These are phyloP conservation scores for Mucor indicus DNA, from an alignment of 371 early-diverging fungal genomes.

Conservation along the genomic window DNA sequence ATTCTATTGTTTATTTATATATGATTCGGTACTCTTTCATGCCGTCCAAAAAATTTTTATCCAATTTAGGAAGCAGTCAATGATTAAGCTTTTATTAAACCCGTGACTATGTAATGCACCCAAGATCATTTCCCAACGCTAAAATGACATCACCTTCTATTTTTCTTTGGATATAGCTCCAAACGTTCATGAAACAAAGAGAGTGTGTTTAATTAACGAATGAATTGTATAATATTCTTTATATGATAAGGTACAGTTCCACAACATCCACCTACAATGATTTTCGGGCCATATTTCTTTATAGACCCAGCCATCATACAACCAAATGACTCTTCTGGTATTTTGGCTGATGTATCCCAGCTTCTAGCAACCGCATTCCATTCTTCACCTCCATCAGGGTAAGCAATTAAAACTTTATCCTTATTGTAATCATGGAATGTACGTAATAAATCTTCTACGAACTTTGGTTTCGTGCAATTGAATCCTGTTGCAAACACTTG, in stretches of 20 bases:
- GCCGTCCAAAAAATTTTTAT: too few species aligned
- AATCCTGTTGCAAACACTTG: constrained; percentile 48
- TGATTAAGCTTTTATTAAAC: too few species aligned
- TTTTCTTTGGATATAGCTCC: too few species aligned
- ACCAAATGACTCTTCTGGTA: constrained; percentile 32
- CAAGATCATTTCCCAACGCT: too few species aligned
- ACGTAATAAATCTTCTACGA: constrained; percentile 18
- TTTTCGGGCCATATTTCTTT: constrained; percentile 17
- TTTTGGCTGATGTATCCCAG: constrained; percentile 21
- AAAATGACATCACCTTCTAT: too few species aligned
- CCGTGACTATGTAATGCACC: too few species aligned
- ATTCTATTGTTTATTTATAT: too few species aligned
- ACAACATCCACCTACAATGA: constrained; percentile 53
- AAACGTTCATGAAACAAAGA: too few species aligned
- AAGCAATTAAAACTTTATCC: constrained; percentile 30
- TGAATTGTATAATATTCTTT: too few species aligned
- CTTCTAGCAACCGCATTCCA: constrained; percentile 37
- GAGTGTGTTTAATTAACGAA: too few species aligned
- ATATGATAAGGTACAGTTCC: constrained; percentile 40
- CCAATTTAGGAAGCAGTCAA: too few species aligned
- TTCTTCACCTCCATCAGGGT: constrained; percentile 46
- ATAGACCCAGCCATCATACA: constrained; percentile 16
- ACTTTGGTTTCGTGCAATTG: constrained; percentile 55
- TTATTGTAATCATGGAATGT: constrained; percentile 7
- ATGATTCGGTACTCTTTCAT: too few species aligned